These are phyloP conservation scores for Plectosphaerella plurivora DNA, from an alignment of 2,329 filamentous ascomycete species.

Conservation along the genomic window DNA sequence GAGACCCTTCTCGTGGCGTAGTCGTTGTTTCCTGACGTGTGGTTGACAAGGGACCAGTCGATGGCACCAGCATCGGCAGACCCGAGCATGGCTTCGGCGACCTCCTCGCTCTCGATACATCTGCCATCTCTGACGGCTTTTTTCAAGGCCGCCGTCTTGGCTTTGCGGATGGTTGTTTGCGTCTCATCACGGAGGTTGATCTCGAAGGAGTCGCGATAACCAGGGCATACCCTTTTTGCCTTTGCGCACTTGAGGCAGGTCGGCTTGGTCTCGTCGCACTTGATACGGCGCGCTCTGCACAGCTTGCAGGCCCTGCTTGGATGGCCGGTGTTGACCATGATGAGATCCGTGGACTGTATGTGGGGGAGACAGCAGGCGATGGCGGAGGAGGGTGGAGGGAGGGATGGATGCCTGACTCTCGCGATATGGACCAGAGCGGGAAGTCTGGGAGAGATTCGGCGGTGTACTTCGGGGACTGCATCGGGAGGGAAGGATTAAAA, in stretches of 20 bases:
- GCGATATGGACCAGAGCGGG: conserved; percentile 1
- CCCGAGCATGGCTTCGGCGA: conserved; percentile 3
- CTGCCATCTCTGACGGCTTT: conserved; percentile 10
- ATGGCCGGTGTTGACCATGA: conserved; percentile 13
- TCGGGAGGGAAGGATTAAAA: neutral
- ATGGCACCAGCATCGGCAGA: neutral
- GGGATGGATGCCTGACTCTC: neutral
- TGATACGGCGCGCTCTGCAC: conserved; percentile 29
- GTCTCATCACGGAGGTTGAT: conserved; percentile 14
- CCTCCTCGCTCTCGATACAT: conserved; percentile 3
- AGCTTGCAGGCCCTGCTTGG: conserved; percentile 13
- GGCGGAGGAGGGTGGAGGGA: neutral
- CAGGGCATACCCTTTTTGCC: conserved; percentile 14
- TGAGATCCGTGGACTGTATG: neutral
- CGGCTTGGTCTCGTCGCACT: conserved; percentile 28
- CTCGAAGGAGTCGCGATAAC: conserved; percentile 12
- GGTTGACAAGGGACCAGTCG: neutral
- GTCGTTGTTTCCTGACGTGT: neutral
- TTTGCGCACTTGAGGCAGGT: conserved; percentile 25
- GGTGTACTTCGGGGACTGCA: too few species aligned
- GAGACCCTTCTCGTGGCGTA: too few species aligned
- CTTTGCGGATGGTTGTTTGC: conserved; percentile 13
- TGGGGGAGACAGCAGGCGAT: neutral
- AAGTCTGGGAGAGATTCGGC: neutral
- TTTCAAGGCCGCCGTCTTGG: conserved; percentile 10